These are phyloP conservation scores for Sungouiella blattae DNA, from an alignment of 805 yeast species.

Conservation along the genomic window DNA sequence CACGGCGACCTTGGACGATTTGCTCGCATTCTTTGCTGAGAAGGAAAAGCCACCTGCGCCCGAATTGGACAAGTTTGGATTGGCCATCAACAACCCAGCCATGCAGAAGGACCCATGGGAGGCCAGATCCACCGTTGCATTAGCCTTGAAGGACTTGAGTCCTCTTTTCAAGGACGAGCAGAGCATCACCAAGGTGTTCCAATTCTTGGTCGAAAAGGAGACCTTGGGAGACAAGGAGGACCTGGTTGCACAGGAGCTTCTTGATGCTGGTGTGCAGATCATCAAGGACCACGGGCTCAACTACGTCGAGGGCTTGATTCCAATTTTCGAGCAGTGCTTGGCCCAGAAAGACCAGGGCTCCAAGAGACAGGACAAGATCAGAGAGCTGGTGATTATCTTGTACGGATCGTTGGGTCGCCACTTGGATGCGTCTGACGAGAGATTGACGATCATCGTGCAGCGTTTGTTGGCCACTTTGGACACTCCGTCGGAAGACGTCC, in stretches of 20 bases:
- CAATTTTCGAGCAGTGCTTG: constrained; percentile 73
- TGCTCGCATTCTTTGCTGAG: constrained; percentile 55
- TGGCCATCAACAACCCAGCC: constrained; percentile 58
- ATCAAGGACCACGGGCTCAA: constrained; percentile 63
- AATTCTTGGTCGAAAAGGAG: constrained; percentile 56
- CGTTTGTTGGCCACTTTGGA: constrained; percentile 71
- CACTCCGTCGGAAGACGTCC: constrained; percentile 88
- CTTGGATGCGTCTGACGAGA: constrained; percentile 59
- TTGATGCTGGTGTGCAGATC: constrained; percentile 81
- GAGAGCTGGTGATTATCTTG: constrained; percentile 77
- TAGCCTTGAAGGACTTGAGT: constrained; percentile 57
- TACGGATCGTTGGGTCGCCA: constrained; percentile 93
- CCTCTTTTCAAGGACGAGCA: constrained; percentile 36
- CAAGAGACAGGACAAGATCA: constrained; percentile 55
- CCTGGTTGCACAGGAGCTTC: constrained; percentile 74
- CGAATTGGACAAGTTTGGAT: constrained; percentile 73
- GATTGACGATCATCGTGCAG: constrained; percentile 63
- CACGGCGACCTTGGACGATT: constrained; percentile 33
- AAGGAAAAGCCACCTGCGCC: constrained; percentile 76
- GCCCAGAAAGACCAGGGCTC: constrained; percentile 46
- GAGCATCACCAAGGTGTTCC: constrained; percentile 53
- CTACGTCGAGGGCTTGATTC: constrained; percentile 70
- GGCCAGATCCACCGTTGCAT: constrained; percentile 76
- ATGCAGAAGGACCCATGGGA: constrained; percentile 80
- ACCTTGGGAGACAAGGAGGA: constrained; percentile 75